These are phyloP conservation scores for Globisporangium yorkense DNA, from an alignment of 352 stramenopile genomes.

Conservation along the genomic window DNA sequence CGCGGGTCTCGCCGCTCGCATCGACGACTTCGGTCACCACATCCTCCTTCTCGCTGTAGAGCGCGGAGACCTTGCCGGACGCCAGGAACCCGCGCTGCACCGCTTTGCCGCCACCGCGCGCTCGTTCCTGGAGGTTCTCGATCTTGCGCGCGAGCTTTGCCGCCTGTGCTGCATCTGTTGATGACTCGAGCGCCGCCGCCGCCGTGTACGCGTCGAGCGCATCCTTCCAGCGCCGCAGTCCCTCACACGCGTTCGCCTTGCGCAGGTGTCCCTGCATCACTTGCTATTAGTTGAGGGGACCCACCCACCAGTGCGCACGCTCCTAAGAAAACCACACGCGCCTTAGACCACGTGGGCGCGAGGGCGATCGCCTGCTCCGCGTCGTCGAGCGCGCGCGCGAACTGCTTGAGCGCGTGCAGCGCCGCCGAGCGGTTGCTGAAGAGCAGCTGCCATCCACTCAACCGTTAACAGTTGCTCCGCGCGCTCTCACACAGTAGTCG, in stretches of 20 bases:
- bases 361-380: conserved; percentile 75
- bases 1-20: conserved; percentile 11
- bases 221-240: conserved; percentile 42
- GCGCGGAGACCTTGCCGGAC: conserved; percentile 19
- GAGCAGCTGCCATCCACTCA: conserved; percentile 32
- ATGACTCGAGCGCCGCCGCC: conserved; percentile 60
- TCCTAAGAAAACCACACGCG: neutral
- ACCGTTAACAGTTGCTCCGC: neutral
- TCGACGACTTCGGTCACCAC: conserved; percentile 24
- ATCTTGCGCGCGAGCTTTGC: conserved; percentile 30
- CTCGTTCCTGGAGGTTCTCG: conserved; percentile 4
- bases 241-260: conserved; percentile 78
- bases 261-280: conserved; percentile 72
- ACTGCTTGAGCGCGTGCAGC: conserved; percentile 64
- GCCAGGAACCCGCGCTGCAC: conserved; percentile 52
- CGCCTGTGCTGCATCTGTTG: conserved; percentile 47
- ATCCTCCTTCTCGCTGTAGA: conserved; percentile 68
- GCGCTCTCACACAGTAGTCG: no score
- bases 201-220: conserved; percentile 75
- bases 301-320: no score
- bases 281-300: no score
- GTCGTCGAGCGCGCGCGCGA: conserved; percentile 71
- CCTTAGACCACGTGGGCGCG: conserved; percentile 89
- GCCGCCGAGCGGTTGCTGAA: conserved; percentile 88
- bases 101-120: neutral